Evolutionary conservation across 495 filamentous ascomycete genomes (phyloP), one percentile per base, ranked within the genome.

Genomic region (Podospora bellae-mahoneyi): DNA sequence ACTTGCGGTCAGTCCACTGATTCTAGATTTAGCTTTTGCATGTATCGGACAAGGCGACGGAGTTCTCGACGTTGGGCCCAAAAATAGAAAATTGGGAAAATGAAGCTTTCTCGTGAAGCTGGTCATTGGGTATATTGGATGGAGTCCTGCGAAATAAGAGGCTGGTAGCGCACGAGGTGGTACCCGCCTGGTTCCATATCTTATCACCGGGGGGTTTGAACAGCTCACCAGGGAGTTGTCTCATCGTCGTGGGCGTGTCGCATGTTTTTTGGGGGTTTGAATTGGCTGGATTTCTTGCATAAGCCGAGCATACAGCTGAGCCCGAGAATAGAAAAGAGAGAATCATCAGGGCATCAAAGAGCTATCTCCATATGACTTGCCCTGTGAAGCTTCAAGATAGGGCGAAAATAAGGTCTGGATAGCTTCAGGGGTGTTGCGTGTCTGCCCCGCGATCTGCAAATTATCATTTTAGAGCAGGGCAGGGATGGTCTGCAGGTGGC

Each of bases 341-440:
- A 32, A 32, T 48, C 39, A 48, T 48, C 39, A 16, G 1, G 39
- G 39, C 9, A 2, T 48, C 2, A 5, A 10, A 48, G 30, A 48
- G 39, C 39, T 48, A 23, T 23, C 23, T 23, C 1, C 23, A 23
- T 23, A 16, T 48, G 39, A 48, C 39, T 48, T 32, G 30, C 7
- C 6, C 2, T 3, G 6, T 48, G 55, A 58, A 58, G 55, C 55
- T 26, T 23, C 16, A 58, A 58, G 55, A 20, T 20, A 26, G n/a
- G 55, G 55, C 55, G 23, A 26, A 58, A 58, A 58, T 58, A 58
- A 58, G n/a, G 39, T 48, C 39, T 13, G 15, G 15, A 48, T 48
- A 48, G 39, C 23, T 58, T 58, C 55, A 58, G 55, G 55, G 55
- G 55, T 58, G 55, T 58, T 58, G 55, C 55, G 55, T 58, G 55